phyloP scores from a whole-genome alignment of 2,329 filamentous ascomycete species.

The Bipolaris oryzae region DNA sequence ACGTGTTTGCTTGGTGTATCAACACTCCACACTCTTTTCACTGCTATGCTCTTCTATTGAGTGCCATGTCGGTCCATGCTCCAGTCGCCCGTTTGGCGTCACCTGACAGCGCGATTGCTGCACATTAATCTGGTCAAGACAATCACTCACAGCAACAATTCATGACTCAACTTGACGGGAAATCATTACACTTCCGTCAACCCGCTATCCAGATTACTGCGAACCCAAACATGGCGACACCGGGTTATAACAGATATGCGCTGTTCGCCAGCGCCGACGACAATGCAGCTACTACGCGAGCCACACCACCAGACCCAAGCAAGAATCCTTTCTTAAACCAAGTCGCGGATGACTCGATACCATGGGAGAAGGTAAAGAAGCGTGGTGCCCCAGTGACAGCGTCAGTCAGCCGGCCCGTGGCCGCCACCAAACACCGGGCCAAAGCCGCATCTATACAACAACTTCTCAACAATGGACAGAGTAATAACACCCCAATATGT shows the following conservation, averaged over 20 bases:
- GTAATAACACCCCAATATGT: constrained; percentile 11
- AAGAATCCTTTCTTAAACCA: constrained; percentile 33
- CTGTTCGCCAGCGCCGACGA: constrained; percentile 26
- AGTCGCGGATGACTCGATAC: constrained; percentile 26
- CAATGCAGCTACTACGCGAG: constrained; percentile 2
- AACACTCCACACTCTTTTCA: not conserved
- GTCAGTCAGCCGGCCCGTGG: constrained; percentile 5
- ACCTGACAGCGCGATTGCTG: constrained; percentile 15
- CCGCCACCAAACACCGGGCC: constrained; percentile 14
- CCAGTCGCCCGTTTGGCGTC: constrained; percentile 2
- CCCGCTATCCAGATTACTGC: not conserved
- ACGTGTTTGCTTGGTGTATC: not conserved
- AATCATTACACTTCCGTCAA: not conserved
- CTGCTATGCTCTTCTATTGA: not conserved
- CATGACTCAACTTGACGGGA: not conserved
- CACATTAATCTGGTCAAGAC: not conserved
- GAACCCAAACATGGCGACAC: constrained; percentile 20
- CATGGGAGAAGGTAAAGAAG: constrained; percentile 40
- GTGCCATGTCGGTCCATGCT: constrained; percentile 1
- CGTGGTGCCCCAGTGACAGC: constrained; percentile 12
- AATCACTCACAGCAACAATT: not conserved
- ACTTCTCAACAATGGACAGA: constrained; percentile 6
- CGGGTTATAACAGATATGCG: constrained; percentile 33
- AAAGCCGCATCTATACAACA: not conserved
- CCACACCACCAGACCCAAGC: constrained; percentile 6